Base-by-base conservation (phyloP, 257 asterid genomes). In the Capsicum chinense region DNA sequence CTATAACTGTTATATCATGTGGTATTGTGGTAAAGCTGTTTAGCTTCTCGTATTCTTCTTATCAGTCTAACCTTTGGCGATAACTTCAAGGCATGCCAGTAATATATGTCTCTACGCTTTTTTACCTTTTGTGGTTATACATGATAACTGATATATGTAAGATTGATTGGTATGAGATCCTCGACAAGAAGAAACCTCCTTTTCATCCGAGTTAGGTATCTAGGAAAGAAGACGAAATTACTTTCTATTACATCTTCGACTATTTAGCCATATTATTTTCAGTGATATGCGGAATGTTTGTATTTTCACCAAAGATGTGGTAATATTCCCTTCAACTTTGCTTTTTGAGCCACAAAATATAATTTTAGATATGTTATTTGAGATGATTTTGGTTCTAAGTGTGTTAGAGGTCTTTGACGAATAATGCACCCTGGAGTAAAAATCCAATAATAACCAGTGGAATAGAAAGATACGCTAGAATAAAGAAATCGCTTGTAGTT, bases 1-100 rank as follows among this genome's bases (percentile, higher is more conserved):
- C 56, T 64, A 60, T 56, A 8, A 37, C 67, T 73, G 83, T 67
- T 70, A 59, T 70, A 59, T 39, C 54, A 81, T 87, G 17, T 4
- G 26, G 26, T 26, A 26, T 26, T 26, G 26, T 26, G 16, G 15
- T n/a, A 78, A 78, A 78, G 64, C 16, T 78, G 26, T 48, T 56
- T 54, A 37, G 33, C 48, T 26, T 76, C 81, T 26, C 52, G 63
- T 26, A 2, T 52, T 76, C 76, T 68, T 69, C 48, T 78, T 54
- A 10, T 54, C 26, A 52, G 12, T 73, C 37, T 74, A 7, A 76
- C 5, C 8, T 26, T 52, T 76, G 81, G 48, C 6, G 11, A 26
- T 14, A 78, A 17, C 8, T 78, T 16, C 81, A 78, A 78, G 81
- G 44, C 14, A 26, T 76, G 15, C 26, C 62, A 50, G 81, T 52